Base-by-base conservation (phyloP, 2,329 filamentous ascomycete species). In the Fusarium compactum region DNA sequence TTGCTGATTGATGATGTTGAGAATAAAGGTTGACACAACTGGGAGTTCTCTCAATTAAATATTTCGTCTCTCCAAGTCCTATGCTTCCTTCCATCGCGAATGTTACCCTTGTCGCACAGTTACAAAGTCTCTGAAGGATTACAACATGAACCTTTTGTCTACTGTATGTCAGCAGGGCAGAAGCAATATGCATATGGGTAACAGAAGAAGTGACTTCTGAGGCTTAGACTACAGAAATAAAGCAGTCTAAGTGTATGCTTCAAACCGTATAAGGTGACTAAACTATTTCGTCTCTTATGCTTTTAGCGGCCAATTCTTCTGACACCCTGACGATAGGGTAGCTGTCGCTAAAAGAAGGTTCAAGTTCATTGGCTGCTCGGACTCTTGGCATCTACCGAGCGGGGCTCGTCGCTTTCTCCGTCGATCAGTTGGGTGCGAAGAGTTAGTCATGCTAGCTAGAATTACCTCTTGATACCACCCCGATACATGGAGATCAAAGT, bases 351-450 rank as follows among this genome's bases (percentile, higher is more conserved):
- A 38, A 20, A 12, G 53, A 14, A 6, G 16, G 25, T 15, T 27
- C 14, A 14, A 8, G 0, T 15, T n/a, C 1, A 63, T 56, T 63
- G 61, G 58, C 20, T 41, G 8, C 1, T 65, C 62, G 62, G 62
- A 27, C 29, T 65, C 62, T 65, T 65, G 61, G 62, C 62, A 65
- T 65, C 27, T 3, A 5, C 61, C 62, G 62, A 48, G 44, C 44
- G 20, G 34, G 16, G 27, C 18, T 3, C 1, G 3, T n/a, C 7
- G 9, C 8, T 9, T 6, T 6, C 4, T 3, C 6, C 1, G 6
- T 27, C 15, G 2, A 41, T 47, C 27, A 27, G 43, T n/a, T 20
- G 29, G 20, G 15, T 4, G 15, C 20, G 32, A 34, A 18, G 16
- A 34, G 6, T 24, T 18, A 7, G 12, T 8, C 1, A 20, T 6